phyloP scores from a whole-genome alignment of 768 basidiomycete species.

The Tulasnella calospora region DNA sequence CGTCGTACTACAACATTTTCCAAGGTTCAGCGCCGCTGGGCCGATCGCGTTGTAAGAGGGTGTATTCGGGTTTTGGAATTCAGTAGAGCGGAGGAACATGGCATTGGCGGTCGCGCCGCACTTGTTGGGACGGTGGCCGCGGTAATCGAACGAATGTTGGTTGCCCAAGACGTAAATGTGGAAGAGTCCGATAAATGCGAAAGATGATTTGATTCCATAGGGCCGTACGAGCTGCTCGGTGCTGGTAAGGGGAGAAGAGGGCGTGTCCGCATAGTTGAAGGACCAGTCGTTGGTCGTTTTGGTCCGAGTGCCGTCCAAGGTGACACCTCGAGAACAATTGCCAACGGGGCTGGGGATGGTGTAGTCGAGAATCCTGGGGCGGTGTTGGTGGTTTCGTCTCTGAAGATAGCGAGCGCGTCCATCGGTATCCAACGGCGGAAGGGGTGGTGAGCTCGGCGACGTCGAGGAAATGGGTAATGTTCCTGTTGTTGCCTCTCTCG shows the following conservation, averaged over 20 bases:
- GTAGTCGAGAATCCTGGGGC: too few species aligned
- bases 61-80: slow-evolving; percentile 68
- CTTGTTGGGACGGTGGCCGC: slow-evolving; percentile 90
- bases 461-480: slow-evolving; percentile 86
- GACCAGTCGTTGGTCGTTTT: slow-evolving; percentile 74
- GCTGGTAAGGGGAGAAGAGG: slow-evolving; percentile 72
- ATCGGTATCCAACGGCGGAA: slow-evolving; percentile 85
- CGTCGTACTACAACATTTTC: slow-evolving; percentile 90
- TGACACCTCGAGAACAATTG: too few species aligned
- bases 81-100: slow-evolving; percentile 68
- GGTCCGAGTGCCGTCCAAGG: too few species aligned
- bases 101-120: slow-evolving; percentile 88
- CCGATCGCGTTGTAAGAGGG: slow-evolving; percentile 88
- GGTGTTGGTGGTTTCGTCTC: too few species aligned
- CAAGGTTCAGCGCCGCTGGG: slow-evolving; percentile 73
- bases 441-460: slow-evolving; percentile 83
- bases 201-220: slow-evolving; percentile 64
- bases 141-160: slow-evolving; percentile 75
- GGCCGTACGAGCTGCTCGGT: slow-evolving; percentile 78
- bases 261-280: slow-evolving; percentile 89
- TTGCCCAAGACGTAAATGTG: slow-evolving; percentile 78
- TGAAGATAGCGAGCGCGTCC: slow-evolving; percentile 74
- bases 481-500: slow-evolving; percentile 65
- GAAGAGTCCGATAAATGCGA: slow-evolving; percentile 67
- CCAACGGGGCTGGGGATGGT: too few species aligned